Evolutionary conservation across 1,284 basidiomycete genomes (phyloP), one percentile per base, ranked within the genome.

Genomic region (Cryptococcus sp.): DNA sequence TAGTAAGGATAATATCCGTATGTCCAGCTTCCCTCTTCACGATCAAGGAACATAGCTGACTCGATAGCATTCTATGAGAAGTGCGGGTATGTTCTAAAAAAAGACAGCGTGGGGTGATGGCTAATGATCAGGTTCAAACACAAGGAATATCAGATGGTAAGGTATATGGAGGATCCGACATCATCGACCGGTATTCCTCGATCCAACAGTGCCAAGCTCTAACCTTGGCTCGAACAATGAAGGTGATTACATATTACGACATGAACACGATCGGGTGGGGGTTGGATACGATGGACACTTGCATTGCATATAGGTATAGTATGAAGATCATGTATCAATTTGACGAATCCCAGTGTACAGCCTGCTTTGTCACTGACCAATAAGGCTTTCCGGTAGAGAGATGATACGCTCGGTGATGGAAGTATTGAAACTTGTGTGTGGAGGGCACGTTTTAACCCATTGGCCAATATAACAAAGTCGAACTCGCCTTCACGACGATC

Each of bases 1-100:
- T 75, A 91, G 83, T 68, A 84, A 90, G 57, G 80, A 82, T 48
- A 98, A 98, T 66, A 87, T 92, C 59, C 85, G 92, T 96, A 72
- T 76, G 91, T 70, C 55, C 52, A n/a, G 49, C 22, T 18, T 46
- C 43, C 10, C n/a, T 24, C 4, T 31, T 10, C 44, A 7, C 48
- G 31, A 46, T 19, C 46, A 55, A 28, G 34, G 57, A 62, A 36
- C 23, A 31, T 10, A 34, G 45, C 44, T 61, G 23, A 48, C 50
- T 36, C 48, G 11, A 50, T 69, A 93, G 91, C 89, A 1, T 98
- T 98, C 78, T 98, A 98, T 75, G 81, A 91, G 76, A 98, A 97
- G 76, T 98, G 94, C 72, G 93, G 92, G 32, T 76, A 51, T 52
- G 74, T 58, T 23, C 5, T 11, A 4, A 4, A 28, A 11, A 3